Conservation (phyloP, 192 early-diverging fungal species). For the Backusella parvicylindrica region DNA sequence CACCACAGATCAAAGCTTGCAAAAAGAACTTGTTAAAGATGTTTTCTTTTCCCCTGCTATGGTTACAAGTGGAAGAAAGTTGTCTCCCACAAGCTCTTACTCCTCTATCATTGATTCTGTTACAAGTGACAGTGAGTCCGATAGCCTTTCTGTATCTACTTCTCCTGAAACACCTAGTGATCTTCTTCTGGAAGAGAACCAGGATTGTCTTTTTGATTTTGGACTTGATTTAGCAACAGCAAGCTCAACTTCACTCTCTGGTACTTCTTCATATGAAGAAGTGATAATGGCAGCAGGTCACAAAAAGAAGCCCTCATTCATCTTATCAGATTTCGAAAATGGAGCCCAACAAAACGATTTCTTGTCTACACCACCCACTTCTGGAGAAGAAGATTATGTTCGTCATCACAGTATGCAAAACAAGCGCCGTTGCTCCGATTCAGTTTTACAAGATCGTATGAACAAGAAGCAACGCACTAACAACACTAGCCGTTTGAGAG, state of each 20-base stretch:
- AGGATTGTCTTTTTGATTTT: constrained; percentile 15
- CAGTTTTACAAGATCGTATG: constrained; percentile 10
- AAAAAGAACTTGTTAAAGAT: constrained; percentile 36
- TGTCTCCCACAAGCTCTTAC: not conserved
- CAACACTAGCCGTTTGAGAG: not conserved
- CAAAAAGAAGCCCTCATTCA: constrained; percentile 15
- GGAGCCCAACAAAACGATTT: not conserved
- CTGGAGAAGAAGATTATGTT: not conserved
- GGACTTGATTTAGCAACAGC: constrained; percentile 14
- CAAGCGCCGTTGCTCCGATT: constrained; percentile 7
- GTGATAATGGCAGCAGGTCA: not conserved
- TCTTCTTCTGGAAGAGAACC: constrained; percentile 15
- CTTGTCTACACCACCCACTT: not conserved
- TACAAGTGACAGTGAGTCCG: constrained; percentile 20
- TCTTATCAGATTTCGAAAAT: not conserved
- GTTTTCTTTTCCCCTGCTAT: constrained; percentile 41
- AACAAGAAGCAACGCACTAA: constrained; percentile 5
- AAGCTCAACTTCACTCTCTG: not conserved
- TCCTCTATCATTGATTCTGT: not conserved
- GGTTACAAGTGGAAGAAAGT: constrained; percentile 5
- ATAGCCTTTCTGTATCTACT: constrained; percentile 14
- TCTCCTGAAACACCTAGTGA: constrained; percentile 16
- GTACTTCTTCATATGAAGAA: constrained; percentile 8
- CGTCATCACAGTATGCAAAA: not conserved
- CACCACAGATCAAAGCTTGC: constrained; percentile 6